phyloP scores from a whole-genome alignment of 192 early-diverging fungal genomes.

The Podila clonocystis region DNA sequence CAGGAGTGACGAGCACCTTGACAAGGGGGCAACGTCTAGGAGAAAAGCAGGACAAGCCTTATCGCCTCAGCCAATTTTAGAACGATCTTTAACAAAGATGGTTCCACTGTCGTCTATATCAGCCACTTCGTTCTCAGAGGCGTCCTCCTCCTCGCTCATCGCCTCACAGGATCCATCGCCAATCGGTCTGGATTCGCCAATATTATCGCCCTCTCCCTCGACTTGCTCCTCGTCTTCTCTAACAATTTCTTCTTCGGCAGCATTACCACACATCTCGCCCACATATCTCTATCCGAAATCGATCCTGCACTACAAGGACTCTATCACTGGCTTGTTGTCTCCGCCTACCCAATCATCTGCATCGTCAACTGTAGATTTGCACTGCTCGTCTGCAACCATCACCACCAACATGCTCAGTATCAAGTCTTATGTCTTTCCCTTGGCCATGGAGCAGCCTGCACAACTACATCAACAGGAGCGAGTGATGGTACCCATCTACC shows the following conservation, averaged over 20 bases:
- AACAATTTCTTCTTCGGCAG: neutral
- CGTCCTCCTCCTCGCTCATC: too few relatives aligned
- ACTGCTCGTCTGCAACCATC: slow-evolving; percentile 29
- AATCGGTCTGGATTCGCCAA: too few relatives aligned
- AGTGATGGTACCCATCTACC: neutral
- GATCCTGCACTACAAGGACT: neutral
- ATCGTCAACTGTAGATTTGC: slow-evolving; percentile 18
- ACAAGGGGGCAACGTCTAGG: neutral
- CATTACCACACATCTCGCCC: neutral
- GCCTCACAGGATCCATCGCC: too few relatives aligned
- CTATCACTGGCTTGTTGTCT: slow-evolving; percentile 6
- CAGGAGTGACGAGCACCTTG: neutral
- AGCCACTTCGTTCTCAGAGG: too few relatives aligned
- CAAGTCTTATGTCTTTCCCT: slow-evolving; percentile 3
- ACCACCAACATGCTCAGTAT: slow-evolving; percentile 10
- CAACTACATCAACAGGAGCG: slow-evolving; percentile 6
- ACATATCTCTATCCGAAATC: slow-evolving; percentile 14
- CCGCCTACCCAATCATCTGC: slow-evolving; percentile 28
- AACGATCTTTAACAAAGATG: too few relatives aligned
- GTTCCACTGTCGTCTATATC: too few relatives aligned
- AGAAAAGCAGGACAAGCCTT: too few relatives aligned
- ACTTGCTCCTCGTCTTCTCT: neutral
- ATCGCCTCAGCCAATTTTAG: too few relatives aligned
- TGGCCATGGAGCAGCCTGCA: slow-evolving; percentile 1
- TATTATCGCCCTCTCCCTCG: neutral